Base-by-base conservation (phyloP, 2,329 filamentous ascomycete genomes). In the Aspergillus sp. region DNA sequence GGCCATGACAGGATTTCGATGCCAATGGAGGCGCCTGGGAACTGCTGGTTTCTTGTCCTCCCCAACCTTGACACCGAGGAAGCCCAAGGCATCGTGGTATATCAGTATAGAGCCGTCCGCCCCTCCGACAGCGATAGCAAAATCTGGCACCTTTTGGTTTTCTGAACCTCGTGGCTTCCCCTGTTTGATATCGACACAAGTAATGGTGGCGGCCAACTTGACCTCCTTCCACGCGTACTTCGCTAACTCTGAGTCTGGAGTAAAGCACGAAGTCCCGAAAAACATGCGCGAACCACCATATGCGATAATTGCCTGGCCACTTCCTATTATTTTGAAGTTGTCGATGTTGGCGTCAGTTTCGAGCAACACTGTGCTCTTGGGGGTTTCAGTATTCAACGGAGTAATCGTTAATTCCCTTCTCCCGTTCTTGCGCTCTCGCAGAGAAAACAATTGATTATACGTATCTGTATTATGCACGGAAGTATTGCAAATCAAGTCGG, bases 21-120 rank as follows among this genome's bases (percentile, higher is more conserved):
- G 95, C 95, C 95, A 99, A 73, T 98, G 95, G 53, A 93, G 80
- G 62, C 88, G 89, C 56, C 88, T 86, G 19, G 83, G 80, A 41
- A 84, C 70, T 14, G 81, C 70, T 14, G 81, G 66, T 35, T 64
- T 65, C 60, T 66, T 70, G 55, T 68, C 76, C 74, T 64, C 79
- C 77, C 68, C 73, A 52, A 80, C 81, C 55, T 79, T 76, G 40
- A 72, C 70, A 4, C 70, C 72, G 39, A 90, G 78, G 61, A 84
- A 84, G 56, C 72, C 73, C 14, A 93, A 69, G 15, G 92, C 77
- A 73, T 96, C 89, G 60, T 88, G 85, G 72, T 96, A 96, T n/a
- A 93, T 76, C 67, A 90, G 85, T 44, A 98, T 89, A 23, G 85
- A 83, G 63, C 95, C 95, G 51, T 86, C 84, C 5, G 85, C 83